phyloP scores from a whole-genome alignment of 768 basidiomycete species.

The Lactifluus piperatus region DNA sequence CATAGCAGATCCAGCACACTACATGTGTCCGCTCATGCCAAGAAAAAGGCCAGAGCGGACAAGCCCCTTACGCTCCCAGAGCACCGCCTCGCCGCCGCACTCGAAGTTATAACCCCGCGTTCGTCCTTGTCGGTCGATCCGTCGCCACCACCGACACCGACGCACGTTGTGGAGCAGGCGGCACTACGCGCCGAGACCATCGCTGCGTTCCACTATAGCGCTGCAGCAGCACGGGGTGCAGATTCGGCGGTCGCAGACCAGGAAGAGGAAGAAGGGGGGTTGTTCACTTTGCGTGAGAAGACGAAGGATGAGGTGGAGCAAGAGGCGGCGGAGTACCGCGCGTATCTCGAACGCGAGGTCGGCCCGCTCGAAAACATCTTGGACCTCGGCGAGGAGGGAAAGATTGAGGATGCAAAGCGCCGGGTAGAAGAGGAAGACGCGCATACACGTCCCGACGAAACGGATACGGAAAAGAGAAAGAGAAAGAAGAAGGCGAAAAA shows the following conservation, averaged over 20 bases:
- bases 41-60: conserved; percentile 53
- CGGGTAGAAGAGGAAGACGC: conserved; percentile 22
- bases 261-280: conserved; percentile 52
- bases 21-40: conserved; percentile 21
- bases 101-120: conserved; percentile 48
- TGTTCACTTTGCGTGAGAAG: conserved; percentile 68
- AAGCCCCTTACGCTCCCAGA: conserved; percentile 74
- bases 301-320: conserved; percentile 64
- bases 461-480: conserved; percentile 29
- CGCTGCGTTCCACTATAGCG: conserved; percentile 57
- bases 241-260: conserved; percentile 31
- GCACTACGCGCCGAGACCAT: conserved; percentile 75
- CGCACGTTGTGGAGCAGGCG: conserved; percentile 73
- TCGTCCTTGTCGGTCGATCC: conserved; percentile 36
- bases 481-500: conserved; percentile 22
- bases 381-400: conserved; percentile 36
- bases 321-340: conserved; percentile 82
- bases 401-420: conserved; percentile 23
- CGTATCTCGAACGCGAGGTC: conserved; percentile 74
- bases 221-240: conserved; percentile 23
- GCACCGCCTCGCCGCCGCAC: conserved; percentile 54
- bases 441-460: conserved; percentile 24
- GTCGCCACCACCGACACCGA: conserved; percentile 38
- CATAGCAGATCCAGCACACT: conserved; percentile 38
- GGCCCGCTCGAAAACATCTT: conserved; percentile 68